Percentiles rank a stretch among this genome's conserved stretches.
Evolutionary conservation across 495 filamentous ascomycete genomes (phyloP).

Genomic region (Annulohypoxylon stygium): DNA sequence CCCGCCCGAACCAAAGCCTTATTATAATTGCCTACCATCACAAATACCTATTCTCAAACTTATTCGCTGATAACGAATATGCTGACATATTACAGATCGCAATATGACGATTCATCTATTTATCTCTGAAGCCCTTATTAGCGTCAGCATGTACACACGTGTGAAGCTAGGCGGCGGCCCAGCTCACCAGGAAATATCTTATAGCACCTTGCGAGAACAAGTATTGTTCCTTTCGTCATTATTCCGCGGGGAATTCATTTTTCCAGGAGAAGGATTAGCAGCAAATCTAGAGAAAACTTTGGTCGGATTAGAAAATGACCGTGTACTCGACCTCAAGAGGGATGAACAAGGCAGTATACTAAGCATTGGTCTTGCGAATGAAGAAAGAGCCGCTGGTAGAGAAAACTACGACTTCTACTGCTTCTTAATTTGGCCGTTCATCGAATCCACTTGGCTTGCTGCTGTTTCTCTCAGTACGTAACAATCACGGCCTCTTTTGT

Average conservation of each 20-base stretch:
- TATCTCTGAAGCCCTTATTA: constrained; percentile 89
- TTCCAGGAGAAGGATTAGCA: constrained; percentile 84
- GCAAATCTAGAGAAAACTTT: constrained; percentile 85
- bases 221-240: constrained; percentile 91
- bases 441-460: constrained; percentile 92
- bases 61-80: background rate
- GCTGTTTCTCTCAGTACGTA: constrained; percentile 74
- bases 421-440: constrained; percentile 98
- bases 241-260: constrained; percentile 97
- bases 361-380: constrained; percentile 78
- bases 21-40: background rate
- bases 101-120: constrained; percentile 99
- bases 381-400: constrained; percentile 80
- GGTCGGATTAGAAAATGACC: constrained; percentile 79
- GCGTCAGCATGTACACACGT: constrained; percentile 86
- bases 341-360: constrained; percentile 67
- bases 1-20: background rate
- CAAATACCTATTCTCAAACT: background rate
- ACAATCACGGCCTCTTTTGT: no score
- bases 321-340: constrained; percentile 78
- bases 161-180: constrained; percentile 91
- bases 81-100: constrained; percentile 63
- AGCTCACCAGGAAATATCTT: constrained; percentile 81
- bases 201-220: constrained; percentile 76
- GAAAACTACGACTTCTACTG: constrained; percentile 99